Evolutionary conservation across 2,329 filamentous ascomycete species (phyloP).

Genomic region (Pseudogymnoascus sp.): DNA sequence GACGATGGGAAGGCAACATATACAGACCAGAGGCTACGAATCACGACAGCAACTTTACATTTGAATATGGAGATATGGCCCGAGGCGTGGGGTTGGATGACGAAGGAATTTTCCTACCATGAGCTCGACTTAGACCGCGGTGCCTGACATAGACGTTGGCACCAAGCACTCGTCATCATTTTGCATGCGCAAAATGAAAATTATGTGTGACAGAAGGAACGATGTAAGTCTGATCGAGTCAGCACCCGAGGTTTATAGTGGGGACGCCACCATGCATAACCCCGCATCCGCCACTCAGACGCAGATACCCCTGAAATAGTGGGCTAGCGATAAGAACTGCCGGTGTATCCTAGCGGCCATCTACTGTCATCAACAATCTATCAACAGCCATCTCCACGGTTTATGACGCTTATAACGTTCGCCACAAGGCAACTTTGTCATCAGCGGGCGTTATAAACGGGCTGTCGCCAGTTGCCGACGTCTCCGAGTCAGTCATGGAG

Average conservation of each 20-base stretch:
- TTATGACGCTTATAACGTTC: background rate
- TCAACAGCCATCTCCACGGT: background rate
- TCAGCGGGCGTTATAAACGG: background rate
- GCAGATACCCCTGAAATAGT: background rate
- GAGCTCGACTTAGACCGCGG: background rate
- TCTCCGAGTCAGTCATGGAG: background rate
- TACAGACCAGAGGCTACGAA: background rate
- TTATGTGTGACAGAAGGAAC: background rate
- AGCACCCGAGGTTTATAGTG: background rate
- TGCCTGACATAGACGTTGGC: background rate
- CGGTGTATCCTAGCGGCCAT: background rate
- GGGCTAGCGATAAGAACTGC: background rate
- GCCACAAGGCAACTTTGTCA: background rate
- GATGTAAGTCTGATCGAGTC: background rate
- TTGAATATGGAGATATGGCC: background rate
- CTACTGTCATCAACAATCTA: background rate
- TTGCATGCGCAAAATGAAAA: background rate
- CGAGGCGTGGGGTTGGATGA: conserved; percentile 1
- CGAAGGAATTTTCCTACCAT: background rate
- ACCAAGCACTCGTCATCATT: background rate
- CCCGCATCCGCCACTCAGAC: background rate
- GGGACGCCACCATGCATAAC: background rate
- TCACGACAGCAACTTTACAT: background rate
- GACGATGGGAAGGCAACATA: background rate
- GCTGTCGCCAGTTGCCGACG: background rate